Evolutionary conservation across 345 rosid genomes (phyloP), one percentile per base, ranked within the genome.

Genomic region (Citrus trifoliata): DNA sequence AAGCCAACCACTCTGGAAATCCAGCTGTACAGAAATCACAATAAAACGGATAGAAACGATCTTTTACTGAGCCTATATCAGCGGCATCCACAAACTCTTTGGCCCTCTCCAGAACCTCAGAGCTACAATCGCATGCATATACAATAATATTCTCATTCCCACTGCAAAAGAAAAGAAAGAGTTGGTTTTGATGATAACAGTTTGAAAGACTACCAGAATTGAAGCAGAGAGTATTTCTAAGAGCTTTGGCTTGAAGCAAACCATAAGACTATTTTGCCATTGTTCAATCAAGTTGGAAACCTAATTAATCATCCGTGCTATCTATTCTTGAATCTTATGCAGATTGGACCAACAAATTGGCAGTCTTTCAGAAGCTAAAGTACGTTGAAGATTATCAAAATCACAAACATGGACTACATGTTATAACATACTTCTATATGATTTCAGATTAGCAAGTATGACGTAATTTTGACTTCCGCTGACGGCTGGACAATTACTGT

Each of bases 111-210:
- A 95, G 96, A 79, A 91, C 92, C 77, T 91, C 92, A 51, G 80
- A 71, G 82, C 99, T 92, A 87, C 95, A 95, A 70, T 93, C 95
- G 7, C 97, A 95, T 73, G 99, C 97, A 78, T 93, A 92, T 35
- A 92, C 90, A 10, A 77, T 70, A 60, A 88, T 79, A 76, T 87
- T 86, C 83, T 85, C 85, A 78, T 82, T 87, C 64, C 95, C 94
- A 32, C 97, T 93, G 77, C 88, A 78, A 55, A 70, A 67, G 56
- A 71, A 76, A 16, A 70, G 63, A 70, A 56, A 67, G 48, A 60
- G 5, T 7, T 18, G 5, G 10, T 67, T 55, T 22, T 38, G 51
- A 14, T 38, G 70, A 71, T 16, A 6, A 32, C 46, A 79, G 13
- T 53, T 9, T 33, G 53, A 7, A 33, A 30, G 19, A 13, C 55